These are phyloP conservation scores for Colletotrichum noveboracense DNA, from an alignment of 2,329 filamentous ascomycete genomes.

Conservation along the genomic window DNA sequence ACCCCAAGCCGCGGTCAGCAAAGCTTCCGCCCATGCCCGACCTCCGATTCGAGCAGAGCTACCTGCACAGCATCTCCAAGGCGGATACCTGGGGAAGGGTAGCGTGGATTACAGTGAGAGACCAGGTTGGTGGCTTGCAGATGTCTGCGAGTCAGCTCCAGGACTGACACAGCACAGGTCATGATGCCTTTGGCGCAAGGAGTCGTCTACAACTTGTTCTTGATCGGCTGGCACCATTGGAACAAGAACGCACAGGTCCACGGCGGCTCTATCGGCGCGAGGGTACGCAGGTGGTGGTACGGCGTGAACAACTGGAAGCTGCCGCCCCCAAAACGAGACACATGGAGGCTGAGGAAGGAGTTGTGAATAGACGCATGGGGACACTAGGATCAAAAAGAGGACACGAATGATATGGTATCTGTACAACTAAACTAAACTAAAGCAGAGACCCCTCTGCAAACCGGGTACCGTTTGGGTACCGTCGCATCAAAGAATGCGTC, in stretches of 20 bases:
- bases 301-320: constrained; percentile 89
- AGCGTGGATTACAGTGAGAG: constrained; percentile 81
- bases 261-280: constrained; percentile 78
- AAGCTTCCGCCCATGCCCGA: constrained; percentile 76
- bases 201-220: constrained; percentile 82
- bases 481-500: neutral
- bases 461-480: neutral
- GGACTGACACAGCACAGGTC: constrained; percentile 55
- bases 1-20: constrained; percentile 51
- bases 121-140: constrained; percentile 70
- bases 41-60: constrained; percentile 97
- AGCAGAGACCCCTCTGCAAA: constrained; percentile 16
- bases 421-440: constrained; percentile 16
- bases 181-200: constrained; percentile 89
- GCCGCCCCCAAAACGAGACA: constrained; percentile 43
- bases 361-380: neutral
- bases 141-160: neutral
- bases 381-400: neutral
- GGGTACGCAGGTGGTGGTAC: constrained; percentile 92
- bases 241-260: constrained; percentile 79
- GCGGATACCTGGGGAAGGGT: constrained; percentile 83
- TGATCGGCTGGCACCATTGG: constrained; percentile 90
- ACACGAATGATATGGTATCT: constrained; percentile 14
- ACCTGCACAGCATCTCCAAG: constrained; percentile 84
- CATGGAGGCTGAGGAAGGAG: constrained; percentile 17